Conservation (phyloP, 2,329 filamentous ascomycete species). For the Sporothrix luriei region DNA sequence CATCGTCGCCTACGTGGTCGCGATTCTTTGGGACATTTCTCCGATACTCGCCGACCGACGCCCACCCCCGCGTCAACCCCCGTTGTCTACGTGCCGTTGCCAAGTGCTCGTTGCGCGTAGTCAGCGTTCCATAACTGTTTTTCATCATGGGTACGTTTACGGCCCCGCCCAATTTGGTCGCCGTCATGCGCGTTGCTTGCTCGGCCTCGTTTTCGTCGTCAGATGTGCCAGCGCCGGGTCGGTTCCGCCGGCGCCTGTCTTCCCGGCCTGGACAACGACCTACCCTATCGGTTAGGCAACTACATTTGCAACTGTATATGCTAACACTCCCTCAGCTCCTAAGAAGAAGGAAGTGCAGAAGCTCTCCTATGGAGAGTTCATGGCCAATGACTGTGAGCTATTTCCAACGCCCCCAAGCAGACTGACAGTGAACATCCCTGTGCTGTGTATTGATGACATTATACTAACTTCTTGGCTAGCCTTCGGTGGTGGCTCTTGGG, state of each 20-base stretch:
- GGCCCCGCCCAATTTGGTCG: neutral
- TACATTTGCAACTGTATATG: conserved; percentile 38
- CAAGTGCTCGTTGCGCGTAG: conserved; percentile 41
- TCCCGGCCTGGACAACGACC: neutral
- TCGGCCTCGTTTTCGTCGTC: neutral
- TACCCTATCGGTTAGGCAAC: no score
- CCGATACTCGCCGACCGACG: conserved; percentile 25
- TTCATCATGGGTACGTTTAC: conserved; percentile 42
- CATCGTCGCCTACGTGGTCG: conserved; percentile 13
- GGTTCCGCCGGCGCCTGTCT: neutral
- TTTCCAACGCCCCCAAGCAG: conserved; percentile 32
- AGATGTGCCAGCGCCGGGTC: neutral
- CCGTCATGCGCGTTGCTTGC: neutral
- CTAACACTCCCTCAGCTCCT: conserved; percentile 64
- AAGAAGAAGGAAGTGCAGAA: conserved; percentile 94
- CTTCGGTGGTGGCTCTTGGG: conserved; percentile 82
- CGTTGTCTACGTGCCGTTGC: conserved; percentile 41
- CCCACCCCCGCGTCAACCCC: conserved; percentile 13
- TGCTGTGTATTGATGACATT: neutral
- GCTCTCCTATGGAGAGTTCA: conserved; percentile 96
- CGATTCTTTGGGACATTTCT: conserved; percentile 10
- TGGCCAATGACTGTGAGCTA: conserved; percentile 82
- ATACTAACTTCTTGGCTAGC: conserved; percentile 41
- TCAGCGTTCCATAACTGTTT: conserved; percentile 34
- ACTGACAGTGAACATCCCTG: neutral